Base-by-base conservation (phyloP, 2,329 filamentous ascomycete species). In the Colletotrichum viniferum region DNA sequence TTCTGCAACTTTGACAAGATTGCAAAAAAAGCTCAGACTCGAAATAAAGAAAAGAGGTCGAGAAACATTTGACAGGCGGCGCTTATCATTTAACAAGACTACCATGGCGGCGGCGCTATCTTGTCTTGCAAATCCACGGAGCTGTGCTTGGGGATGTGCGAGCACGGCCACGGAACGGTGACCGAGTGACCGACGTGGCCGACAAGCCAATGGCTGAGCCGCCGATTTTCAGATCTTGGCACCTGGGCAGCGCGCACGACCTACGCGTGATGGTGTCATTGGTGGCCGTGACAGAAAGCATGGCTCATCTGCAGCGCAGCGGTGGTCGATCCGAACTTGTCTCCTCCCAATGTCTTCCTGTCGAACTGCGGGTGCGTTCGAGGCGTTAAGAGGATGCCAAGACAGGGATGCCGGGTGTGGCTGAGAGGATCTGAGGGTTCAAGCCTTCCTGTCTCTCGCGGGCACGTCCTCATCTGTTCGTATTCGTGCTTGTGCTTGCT, bases 91-190 rank as follows among this genome's bases (percentile, higher is more conserved):
- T 55, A 61, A 76, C 52, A 64, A 69, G 43, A 73, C 56, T 60
- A 63, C 56, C 58, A 68, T 64, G 73, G 38, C 63, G 63, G 32
- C 66, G 58, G 28, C 28, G 18, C 55, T 43, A 52, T 38, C 52
- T 43, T 67, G n/a, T 58, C 43, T 43, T 26, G 36, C 61, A 26
- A 56, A 38, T 48, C 73, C 21, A 69, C 73, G 73, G 73, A 76
- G 73, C 67, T 69, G 28, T 58, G 69, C 73, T 76, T 76, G 73
- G 73, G 73, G 73, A 76, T 76, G 69, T 76, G 73, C 73, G 73
- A 62, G 64, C 73, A 75, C 63, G 73, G 63, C 38, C 73, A 73
- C 38, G 56, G 69, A 28, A 43, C 69, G 43, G 48, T 30, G 64
- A 69, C 73, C 69, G 73, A 75, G 28, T 68, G 69, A 61, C 73